Evolutionary conservation across 208 protist genomes (phyloP).

Genomic region (Wallacemonas collosoma): DNA sequence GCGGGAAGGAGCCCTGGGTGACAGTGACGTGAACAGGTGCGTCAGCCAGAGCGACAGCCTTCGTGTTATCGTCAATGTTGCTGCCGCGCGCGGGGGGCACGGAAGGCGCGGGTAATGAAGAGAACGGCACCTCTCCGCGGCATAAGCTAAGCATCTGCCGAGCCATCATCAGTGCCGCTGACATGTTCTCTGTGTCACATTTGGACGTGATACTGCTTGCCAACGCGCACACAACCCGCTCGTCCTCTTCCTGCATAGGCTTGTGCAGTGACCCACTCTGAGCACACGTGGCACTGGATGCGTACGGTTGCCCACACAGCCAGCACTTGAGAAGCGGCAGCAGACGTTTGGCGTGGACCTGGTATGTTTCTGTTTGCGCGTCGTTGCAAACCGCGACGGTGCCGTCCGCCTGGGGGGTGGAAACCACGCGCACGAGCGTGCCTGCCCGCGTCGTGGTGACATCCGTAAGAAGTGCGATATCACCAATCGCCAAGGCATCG

Average conservation of each 20-base stretch:
- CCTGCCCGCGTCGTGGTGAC: slow-evolving; percentile 21
- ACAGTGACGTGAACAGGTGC: neutral
- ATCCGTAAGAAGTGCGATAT: slow-evolving; percentile 45
- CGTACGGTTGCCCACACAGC: slow-evolving; percentile 39
- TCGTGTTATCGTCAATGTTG: neutral
- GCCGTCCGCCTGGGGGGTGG: slow-evolving; percentile 28
- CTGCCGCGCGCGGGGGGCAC: neutral
- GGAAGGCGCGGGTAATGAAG: neutral
- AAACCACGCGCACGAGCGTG: slow-evolving; percentile 33
- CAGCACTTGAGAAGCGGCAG: slow-evolving; percentile 54
- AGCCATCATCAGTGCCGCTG: neutral
- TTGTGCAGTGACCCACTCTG: slow-evolving; percentile 27
- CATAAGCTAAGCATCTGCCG: neutral
- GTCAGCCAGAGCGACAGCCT: neutral
- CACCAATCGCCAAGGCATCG: slow-evolving; percentile 29
- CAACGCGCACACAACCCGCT: slow-evolving; percentile 34
- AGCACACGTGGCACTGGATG: slow-evolving; percentile 26
- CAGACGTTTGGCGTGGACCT: slow-evolving; percentile 36
- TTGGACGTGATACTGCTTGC: slow-evolving; percentile 21
- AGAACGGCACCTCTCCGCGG: neutral
- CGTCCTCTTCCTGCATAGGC: slow-evolving; percentile 36
- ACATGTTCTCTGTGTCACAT: neutral
- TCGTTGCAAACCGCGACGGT: slow-evolving; percentile 31
- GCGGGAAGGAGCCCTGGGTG: neutral
- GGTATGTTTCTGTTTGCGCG: slow-evolving; percentile 24